Evolutionary conservation across 2,329 filamentous ascomycete species (phyloP), one percentile per base, ranked within the genome.

Genomic region (Paramyrothecium roridum): DNA sequence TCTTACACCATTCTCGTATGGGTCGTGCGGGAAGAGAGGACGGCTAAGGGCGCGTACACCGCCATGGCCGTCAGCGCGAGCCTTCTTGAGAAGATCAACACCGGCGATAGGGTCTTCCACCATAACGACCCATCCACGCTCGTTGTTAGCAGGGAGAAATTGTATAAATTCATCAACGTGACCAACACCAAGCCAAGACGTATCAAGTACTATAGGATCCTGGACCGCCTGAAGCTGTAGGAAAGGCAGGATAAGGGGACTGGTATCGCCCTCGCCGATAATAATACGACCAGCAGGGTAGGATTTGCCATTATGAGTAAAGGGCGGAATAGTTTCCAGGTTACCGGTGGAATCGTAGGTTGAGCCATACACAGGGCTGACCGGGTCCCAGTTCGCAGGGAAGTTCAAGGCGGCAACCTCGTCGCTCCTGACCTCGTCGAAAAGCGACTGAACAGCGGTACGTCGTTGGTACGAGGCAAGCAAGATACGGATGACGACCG

Each of bases 271-370:
- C 1, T 58, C 54, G 4, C 66, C 66, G 52, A 56, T 54, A 17
- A 67, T 60, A 2, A 61, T 47, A 22, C 65, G 60, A 0, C 65
- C 65, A 0, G 59, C 59, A 0, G 62, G 62, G 3, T 60, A 68
- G 2, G 49, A 48, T 16, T 56, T 60, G 0, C 59, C 63, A 2
- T 62, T 56, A 49, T 59, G 37, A 2, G 37, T 57, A 20, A 66
- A 63, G 0, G 73, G 73, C 3, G 71, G 73, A 10, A 74, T 74
- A 0, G 70, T 71, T 46, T 75, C 72, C 3, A 75, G 52, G 48
- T 75, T 75, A 0, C 72, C 66, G 1, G 56, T 60, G 0, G 63
- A 65, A 48, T 68, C 61, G n/a, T 60, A 63, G 3, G 54, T 56
- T 3, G 54, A 52, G 1, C 62, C 63, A 2, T 50, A 16, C 0